Percentiles rank a stretch among this genome's conserved stretches.
These are phyloP conservation scores for Astragalus glycyphyllos DNA, from an alignment of 306 rosid genomes.

Conservation along the genomic window DNA sequence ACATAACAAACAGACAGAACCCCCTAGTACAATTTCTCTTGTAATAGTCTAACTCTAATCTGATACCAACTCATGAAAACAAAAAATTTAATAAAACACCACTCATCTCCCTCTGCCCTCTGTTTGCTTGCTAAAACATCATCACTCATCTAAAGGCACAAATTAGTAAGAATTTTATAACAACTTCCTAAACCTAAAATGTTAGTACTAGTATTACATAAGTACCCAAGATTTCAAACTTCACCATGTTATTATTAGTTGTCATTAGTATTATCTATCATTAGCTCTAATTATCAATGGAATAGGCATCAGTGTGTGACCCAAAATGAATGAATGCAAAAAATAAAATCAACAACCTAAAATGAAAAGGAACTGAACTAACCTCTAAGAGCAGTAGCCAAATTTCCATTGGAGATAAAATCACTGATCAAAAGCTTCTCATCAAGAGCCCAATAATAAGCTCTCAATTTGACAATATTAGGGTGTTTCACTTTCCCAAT, in stretches of 20 bases:
- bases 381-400: constrained; percentile 87
- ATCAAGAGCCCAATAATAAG: constrained; percentile 95
- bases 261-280: constrained; percentile 8
- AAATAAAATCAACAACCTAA: constrained; percentile 16
- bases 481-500: constrained; percentile 95
- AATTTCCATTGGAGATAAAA: constrained; percentile 87
- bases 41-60: no score
- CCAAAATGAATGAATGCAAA: not conserved
- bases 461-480: constrained; percentile 77
- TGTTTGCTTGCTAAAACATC: no score
- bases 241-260: constrained; percentile 30
- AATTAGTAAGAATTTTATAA: not conserved
- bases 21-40: no score
- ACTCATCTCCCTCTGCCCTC: no score
- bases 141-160: not conserved
- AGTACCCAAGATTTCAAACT: constrained; percentile 7
- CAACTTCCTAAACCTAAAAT: constrained; percentile 6
- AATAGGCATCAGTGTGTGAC: no score
- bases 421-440: constrained; percentile 97
- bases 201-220: not conserved
- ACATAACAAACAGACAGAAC: not conserved
- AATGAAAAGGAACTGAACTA: constrained; percentile 19
- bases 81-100: not conserved
- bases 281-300: not conserved
- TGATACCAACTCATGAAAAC: not conserved